A percentile compares a stretch with the other conserved stretches of the same genome.
phyloP scores from a whole-genome alignment of 2,329 filamentous ascomycete genomes.

The Trichoderma sp. region DNA sequence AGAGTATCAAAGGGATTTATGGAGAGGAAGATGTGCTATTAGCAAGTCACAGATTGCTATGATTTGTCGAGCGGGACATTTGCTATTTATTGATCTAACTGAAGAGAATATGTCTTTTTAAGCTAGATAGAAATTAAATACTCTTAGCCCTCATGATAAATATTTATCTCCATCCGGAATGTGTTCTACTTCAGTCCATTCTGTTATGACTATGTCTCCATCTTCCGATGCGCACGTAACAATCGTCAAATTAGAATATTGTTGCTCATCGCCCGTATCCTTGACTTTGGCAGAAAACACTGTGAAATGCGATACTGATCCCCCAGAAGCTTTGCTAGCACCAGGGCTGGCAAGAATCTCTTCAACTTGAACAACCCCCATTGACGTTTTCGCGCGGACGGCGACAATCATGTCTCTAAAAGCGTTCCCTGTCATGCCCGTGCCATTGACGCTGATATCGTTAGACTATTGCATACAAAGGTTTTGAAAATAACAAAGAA shows the following conservation, averaged over 20 bases:
- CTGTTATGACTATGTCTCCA: neutral
- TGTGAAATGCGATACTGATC: constrained; percentile 3
- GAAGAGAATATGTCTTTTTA: too few relatives aligned
- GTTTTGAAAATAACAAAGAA: accelerated
- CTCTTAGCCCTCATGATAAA: neutral
- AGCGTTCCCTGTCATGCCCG: neutral
- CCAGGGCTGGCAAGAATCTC: neutral
- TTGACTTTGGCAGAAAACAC: neutral
- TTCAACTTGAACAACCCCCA: neutral
- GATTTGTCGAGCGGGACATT: too few relatives aligned
- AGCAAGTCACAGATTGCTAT: too few relatives aligned
- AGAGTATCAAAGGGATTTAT: too few relatives aligned
- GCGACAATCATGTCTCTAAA: neutral
- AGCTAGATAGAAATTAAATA: too few relatives aligned
- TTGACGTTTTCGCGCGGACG: neutral
- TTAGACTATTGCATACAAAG: neutral
- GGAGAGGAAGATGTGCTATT: too few relatives aligned
- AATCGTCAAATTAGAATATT: neutral
- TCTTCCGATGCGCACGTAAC: neutral
- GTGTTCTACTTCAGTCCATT: constrained; percentile 6
- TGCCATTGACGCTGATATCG: constrained; percentile 2
- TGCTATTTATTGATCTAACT: too few relatives aligned
- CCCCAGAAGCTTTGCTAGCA: neutral
- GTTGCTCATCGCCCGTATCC: neutral
- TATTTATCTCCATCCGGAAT: neutral